Evolutionary conservation across 2,329 filamentous ascomycete species (phyloP).

Genomic region (Colletotrichum plurivorum): DNA sequence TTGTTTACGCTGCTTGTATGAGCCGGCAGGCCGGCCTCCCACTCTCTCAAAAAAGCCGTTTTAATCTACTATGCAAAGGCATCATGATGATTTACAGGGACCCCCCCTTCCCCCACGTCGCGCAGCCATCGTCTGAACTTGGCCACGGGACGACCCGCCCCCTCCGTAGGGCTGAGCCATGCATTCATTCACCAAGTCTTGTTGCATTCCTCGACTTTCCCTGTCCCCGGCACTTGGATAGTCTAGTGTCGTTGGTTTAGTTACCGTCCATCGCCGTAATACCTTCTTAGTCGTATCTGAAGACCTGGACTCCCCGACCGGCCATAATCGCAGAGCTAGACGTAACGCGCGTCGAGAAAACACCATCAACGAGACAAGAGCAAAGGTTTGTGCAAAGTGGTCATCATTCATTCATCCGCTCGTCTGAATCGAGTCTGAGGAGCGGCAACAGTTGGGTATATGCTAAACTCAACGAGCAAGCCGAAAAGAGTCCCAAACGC

Average conservation of each 20-base stretch:
- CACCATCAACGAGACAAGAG: background rate
- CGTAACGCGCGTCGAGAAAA: no score
- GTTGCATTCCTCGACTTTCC: background rate
- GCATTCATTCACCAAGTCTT: background rate
- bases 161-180: conserved; percentile 32
- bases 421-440: background rate
- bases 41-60: background rate
- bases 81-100: background rate
- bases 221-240: background rate
- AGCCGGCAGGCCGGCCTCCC: background rate
- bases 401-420: conserved; percentile 2
- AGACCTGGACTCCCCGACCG: no score
- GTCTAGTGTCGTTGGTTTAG: background rate
- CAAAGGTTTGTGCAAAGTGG: background rate
- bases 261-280: background rate
- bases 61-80: background rate
- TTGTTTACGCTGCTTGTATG: background rate
- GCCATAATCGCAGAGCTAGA: no score
- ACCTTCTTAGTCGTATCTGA: background rate
- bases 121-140: conserved; percentile 15
- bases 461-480: background rate
- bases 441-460: conserved; percentile 3
- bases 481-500: background rate
- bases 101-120: conserved; percentile 5
- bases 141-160: conserved; percentile 33